Evolutionary conservation across 768 basidiomycete genomes (phyloP).

Genomic region (Tremella yokohamensis): DNA sequence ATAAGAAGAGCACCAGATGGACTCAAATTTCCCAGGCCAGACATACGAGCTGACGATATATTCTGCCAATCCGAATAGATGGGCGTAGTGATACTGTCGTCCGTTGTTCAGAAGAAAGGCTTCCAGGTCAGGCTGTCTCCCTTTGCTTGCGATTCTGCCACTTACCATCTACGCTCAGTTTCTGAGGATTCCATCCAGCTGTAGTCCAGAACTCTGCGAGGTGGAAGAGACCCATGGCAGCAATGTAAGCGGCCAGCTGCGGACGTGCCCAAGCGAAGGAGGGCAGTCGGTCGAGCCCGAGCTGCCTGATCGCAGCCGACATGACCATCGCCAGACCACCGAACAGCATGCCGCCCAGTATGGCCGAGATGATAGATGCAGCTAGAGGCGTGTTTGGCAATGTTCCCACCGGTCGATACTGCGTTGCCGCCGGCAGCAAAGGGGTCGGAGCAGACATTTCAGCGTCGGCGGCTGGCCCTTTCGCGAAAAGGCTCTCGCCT

Average conservation of each 20-base stretch:
- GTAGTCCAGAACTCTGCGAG: constrained; percentile 93
- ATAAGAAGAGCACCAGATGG: constrained; percentile 15
- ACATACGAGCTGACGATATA: constrained; percentile 70
- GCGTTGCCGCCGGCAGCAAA: constrained; percentile 21
- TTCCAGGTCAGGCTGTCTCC: constrained; percentile 47
- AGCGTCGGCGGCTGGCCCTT: too few relatives aligned
- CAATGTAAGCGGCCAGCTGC: constrained; percentile 77
- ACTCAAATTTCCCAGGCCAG: constrained; percentile 58
- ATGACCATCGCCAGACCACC: constrained; percentile 54
- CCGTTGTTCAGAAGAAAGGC: constrained; percentile 94
- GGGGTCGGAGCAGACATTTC: too few relatives aligned
- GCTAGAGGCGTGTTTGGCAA: constrained; percentile 88
- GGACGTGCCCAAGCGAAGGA: constrained; percentile 64
- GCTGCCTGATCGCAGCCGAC: not conserved
- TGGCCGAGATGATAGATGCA: constrained; percentile 71
- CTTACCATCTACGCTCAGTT: constrained; percentile 90
- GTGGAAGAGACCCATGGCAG: constrained; percentile 82
- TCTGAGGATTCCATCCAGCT: constrained; percentile 89
- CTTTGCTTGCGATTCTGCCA: constrained; percentile 18
- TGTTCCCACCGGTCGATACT: constrained; percentile 54
- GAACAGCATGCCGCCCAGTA: constrained; percentile 71
- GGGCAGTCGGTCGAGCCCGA: constrained; percentile 21
- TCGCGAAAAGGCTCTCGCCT: too few relatives aligned
- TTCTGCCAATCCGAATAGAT: constrained; percentile 72
- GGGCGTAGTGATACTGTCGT: constrained; percentile 74